Conservation (phyloP, 129 eudicot genomes). For the Gnaphalium uliginosum region DNA sequence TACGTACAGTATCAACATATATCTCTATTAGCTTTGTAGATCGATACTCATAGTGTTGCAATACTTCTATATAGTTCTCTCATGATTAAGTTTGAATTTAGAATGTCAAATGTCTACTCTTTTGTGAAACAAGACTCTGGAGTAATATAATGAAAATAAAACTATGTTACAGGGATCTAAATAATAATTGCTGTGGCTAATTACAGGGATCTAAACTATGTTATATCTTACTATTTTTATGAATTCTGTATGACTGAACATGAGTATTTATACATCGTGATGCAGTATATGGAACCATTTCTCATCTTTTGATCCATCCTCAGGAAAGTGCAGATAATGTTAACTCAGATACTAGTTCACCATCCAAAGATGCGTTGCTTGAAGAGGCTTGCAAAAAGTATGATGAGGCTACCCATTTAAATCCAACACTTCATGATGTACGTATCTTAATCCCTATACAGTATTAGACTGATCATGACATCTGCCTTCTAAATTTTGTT, state of each 20-base stretch:
- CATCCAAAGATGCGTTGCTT: slow-evolving; percentile 93
- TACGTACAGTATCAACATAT: not conserved
- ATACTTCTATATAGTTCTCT: not conserved
- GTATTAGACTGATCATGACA: slow-evolving; percentile 3
- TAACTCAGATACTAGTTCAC: slow-evolving; percentile 73
- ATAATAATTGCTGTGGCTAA: too few species aligned
- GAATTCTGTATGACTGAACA: slow-evolving; percentile 6
- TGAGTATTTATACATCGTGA: slow-evolving; percentile 16
- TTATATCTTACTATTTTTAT: not conserved
- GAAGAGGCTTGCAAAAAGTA: slow-evolving; percentile 97
- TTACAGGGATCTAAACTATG: not conserved
- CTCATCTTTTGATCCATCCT: slow-evolving; percentile 11
- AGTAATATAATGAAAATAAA: not conserved
- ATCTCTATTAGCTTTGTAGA: not conserved
- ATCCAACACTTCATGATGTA: slow-evolving; percentile 91
- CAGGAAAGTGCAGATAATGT: slow-evolving; percentile 99
- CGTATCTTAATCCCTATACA: slow-evolving; percentile 15
- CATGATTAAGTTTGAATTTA: not conserved
- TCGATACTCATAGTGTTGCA: not conserved
- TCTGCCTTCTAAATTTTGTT: not conserved
- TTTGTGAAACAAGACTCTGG: not conserved
- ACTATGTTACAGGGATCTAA: not conserved
- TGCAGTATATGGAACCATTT: slow-evolving; percentile 11
- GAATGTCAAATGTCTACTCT: not conserved
- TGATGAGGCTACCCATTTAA: slow-evolving; percentile 85